These are phyloP conservation scores for Colletotrichum kahawae DNA, from an alignment of 2,329 filamentous ascomycete genomes.

Conservation along the genomic window DNA sequence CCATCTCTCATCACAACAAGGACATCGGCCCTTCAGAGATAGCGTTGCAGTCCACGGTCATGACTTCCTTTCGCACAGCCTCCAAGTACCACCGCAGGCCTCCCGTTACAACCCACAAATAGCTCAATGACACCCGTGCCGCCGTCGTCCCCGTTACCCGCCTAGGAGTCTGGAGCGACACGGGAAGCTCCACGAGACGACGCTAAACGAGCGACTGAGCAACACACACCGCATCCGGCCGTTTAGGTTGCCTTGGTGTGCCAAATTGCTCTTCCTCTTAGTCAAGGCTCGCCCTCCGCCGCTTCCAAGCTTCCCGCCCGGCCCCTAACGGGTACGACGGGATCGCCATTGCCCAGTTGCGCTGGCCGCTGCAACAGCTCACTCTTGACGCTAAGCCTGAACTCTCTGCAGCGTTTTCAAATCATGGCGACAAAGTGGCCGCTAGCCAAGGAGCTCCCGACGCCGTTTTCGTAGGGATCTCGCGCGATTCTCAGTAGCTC, in stretches of 20 bases:
- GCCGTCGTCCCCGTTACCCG: neutral
- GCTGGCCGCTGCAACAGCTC: neutral
- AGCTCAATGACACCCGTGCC: neutral
- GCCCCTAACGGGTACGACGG: neutral
- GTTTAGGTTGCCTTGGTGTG: neutral
- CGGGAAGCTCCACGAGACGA: neutral
- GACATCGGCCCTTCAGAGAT: neutral
- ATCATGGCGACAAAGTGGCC: neutral
- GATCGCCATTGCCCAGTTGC: neutral
- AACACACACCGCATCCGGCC: slow-evolving; percentile 1
- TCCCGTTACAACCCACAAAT: neutral
- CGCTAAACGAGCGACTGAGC: neutral
- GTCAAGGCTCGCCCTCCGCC: neutral
- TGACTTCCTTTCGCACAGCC: neutral
- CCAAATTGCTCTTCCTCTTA: neutral
- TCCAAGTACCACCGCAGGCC: neutral
- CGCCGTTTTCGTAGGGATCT: neutral
- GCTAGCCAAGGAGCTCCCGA: neutral
- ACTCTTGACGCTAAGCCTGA: neutral
- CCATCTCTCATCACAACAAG: neutral
- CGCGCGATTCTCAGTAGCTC: neutral
- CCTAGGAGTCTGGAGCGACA: neutral
- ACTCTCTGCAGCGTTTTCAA: slow-evolving; percentile 2
- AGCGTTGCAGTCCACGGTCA: neutral
- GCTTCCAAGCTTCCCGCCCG: neutral